A percentile compares a stretch with the other conserved stretches of the same genome.
phyloP scores from a whole-genome alignment of 140 eudicot species.

The Ambrosia hybrid region DNA sequence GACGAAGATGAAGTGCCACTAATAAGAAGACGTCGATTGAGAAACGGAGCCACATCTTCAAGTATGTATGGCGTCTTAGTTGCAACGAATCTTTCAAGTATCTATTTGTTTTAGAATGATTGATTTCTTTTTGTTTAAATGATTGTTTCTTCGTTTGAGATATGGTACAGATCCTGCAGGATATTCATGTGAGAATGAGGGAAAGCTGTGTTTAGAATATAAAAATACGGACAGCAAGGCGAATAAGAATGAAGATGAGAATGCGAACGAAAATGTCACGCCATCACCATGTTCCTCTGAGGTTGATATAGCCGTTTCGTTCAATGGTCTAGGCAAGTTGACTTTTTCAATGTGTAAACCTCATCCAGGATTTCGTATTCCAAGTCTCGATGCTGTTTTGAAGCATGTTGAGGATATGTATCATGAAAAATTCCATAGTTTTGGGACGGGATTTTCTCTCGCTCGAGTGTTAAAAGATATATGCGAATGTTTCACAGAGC shows the following conservation, averaged over 20 bases:
- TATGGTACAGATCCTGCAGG: constrained; percentile 20
- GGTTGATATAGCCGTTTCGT: constrained; percentile 53
- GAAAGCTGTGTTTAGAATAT: constrained; percentile 13
- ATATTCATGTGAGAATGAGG: constrained; percentile 22
- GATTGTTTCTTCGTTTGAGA: not conserved
- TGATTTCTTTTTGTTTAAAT: not conserved
- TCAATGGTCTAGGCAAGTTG: constrained; percentile 18
- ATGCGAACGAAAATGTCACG: constrained; percentile 16
- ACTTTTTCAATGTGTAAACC: constrained; percentile 11
- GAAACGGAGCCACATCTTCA: constrained; percentile 20
- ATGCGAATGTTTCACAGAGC: constrained; percentile 21
- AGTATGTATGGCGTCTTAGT: not conserved
- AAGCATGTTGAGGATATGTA: constrained; percentile 11
- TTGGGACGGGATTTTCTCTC: not conserved
- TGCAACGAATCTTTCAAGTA: not conserved
- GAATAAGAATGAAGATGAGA: constrained; percentile 11
- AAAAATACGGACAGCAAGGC: constrained; percentile 13
- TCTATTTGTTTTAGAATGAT: not conserved
- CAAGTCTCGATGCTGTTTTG: constrained; percentile 12
- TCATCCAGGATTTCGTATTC: constrained; percentile 15
- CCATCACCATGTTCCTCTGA: constrained; percentile 19
- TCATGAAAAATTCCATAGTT: constrained; percentile 1
- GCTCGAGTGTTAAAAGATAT: constrained; percentile 8
- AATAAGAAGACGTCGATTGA: constrained; percentile 24
- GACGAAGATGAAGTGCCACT: constrained; percentile 27